phyloP scores from a whole-genome alignment of 805 yeast species.

The Candida anglica region DNA sequence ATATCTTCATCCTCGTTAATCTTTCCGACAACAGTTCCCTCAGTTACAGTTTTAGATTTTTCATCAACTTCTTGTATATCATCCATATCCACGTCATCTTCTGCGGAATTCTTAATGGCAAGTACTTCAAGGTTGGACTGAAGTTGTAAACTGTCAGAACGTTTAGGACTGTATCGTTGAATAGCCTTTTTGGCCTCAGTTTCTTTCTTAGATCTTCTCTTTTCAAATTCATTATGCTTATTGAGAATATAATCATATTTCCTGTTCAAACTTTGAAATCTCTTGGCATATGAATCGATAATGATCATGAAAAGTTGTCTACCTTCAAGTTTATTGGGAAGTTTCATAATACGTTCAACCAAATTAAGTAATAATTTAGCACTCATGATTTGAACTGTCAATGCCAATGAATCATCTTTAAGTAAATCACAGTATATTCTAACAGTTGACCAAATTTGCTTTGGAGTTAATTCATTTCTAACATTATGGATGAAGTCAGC shows the following conservation, averaged over 20 bases:
- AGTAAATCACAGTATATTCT: slow-evolving; percentile 74
- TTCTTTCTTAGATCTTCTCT: slow-evolving; percentile 33
- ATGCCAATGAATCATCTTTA: slow-evolving; percentile 76
- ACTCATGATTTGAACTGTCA: slow-evolving; percentile 94
- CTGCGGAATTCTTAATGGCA: slow-evolving; percentile 10
- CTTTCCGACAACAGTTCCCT: slow-evolving; percentile 3
- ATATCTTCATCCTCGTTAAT: slow-evolving; percentile 4
- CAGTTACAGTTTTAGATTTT: slow-evolving; percentile 1
- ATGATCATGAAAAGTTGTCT: slow-evolving; percentile 81
- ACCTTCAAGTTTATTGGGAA: slow-evolving; percentile 78
- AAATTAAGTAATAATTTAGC: slow-evolving; percentile 84
- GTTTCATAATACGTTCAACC: slow-evolving; percentile 80
- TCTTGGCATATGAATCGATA: slow-evolving; percentile 80
- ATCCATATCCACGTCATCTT: slow-evolving; percentile 9
- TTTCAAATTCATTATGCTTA: slow-evolving; percentile 53
- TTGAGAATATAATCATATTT: slow-evolving; percentile 63
- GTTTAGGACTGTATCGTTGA: slow-evolving; percentile 31
- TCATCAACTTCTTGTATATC: too few species aligned
- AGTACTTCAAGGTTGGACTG: background rate
- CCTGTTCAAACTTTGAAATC: slow-evolving; percentile 72
- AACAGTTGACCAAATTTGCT: slow-evolving; percentile 85
- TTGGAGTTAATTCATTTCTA: slow-evolving; percentile 73
- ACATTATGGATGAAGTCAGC: slow-evolving; percentile 95
- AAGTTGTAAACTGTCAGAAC: background rate
- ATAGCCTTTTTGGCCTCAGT: slow-evolving; percentile 41